phyloP scores from a whole-genome alignment of 768 basidiomycete species.

The Auricularia sp. region DNA sequence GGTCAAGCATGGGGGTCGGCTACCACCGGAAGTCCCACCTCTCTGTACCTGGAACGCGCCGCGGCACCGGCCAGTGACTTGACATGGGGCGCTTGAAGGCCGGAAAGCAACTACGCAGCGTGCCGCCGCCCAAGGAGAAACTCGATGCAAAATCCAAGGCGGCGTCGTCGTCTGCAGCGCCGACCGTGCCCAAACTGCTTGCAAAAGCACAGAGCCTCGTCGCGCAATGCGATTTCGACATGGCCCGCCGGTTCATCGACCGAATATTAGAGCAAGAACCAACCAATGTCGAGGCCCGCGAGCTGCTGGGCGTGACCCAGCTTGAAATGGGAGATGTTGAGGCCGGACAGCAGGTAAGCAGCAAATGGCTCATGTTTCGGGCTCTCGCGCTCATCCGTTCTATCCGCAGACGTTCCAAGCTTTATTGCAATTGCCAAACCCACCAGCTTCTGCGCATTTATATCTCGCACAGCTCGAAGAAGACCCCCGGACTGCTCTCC shows the following conservation, averaged over 20 bases:
- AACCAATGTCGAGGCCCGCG: constrained; percentile 55
- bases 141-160: neutral
- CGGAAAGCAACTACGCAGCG: neutral
- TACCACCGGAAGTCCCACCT: too few relatives aligned
- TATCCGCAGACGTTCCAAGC: constrained; percentile 46
- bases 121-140: neutral
- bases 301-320: constrained; percentile 69
- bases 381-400: neutral
- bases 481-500: constrained; percentile 61
- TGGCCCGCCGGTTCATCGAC: constrained; percentile 61
- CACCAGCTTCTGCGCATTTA: constrained; percentile 69
- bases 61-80: too few relatives aligned
- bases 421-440: constrained; percentile 45
- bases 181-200: constrained; percentile 45
- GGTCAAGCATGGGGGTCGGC: too few relatives aligned
- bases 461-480: constrained; percentile 85
- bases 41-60: too few relatives aligned
- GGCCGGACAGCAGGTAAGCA: constrained; percentile 52
- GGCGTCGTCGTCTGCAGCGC: constrained; percentile 16
- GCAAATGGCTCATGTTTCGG: neutral
- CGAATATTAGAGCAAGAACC: constrained; percentile 59
- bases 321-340: constrained; percentile 74
- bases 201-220: constrained; percentile 76
- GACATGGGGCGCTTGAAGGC: neutral
- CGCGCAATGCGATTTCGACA: constrained; percentile 74